Percentiles rank a stretch among this genome's conserved stretches.
phyloP scores from a whole-genome alignment of 176 grass and related monocot genomes.

The Canna indica region DNA sequence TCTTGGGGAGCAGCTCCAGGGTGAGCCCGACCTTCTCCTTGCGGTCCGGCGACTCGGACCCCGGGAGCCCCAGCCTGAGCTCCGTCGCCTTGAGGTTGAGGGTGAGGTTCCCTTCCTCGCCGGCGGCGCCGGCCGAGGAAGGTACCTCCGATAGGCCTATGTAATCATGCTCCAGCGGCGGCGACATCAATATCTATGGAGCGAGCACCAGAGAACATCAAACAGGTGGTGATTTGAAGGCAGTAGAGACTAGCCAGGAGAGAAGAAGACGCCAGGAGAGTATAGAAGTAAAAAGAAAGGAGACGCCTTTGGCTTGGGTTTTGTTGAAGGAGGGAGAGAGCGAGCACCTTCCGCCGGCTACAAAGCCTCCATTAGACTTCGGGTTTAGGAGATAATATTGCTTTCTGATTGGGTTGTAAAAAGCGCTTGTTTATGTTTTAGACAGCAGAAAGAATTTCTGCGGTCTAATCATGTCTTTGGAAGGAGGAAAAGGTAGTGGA shows the following conservation, averaged over 20 bases:
- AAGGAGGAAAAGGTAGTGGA: background rate
- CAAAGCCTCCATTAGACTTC: background rate
- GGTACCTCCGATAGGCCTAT: slow-evolving; percentile 54
- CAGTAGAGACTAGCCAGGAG: background rate
- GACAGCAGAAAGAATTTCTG: background rate
- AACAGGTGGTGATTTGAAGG: background rate
- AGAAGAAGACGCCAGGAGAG: background rate
- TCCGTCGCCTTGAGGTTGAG: slow-evolving; percentile 68
- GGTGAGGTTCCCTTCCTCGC: slow-evolving; percentile 2
- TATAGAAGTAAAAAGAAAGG: background rate
- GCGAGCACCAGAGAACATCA: background rate
- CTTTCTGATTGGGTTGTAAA: background rate
- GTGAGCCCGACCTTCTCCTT: slow-evolving; percentile 31
- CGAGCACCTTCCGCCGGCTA: background rate
- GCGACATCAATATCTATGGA: slow-evolving; percentile 43
- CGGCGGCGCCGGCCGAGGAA: background rate
- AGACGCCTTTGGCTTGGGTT: background rate
- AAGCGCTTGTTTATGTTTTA: background rate
- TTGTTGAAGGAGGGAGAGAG: background rate
- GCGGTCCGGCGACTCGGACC: slow-evolving; percentile 42
- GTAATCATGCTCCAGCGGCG: slow-evolving; percentile 78
- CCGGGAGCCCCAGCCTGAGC: slow-evolving; percentile 76
- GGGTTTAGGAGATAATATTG: background rate
- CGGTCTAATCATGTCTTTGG: background rate
- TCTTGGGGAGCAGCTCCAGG: slow-evolving; percentile 79